Percentiles rank a stretch among this genome's conserved stretches.
phyloP scores from a whole-genome alignment of 129 eudicot genomes.

The Lactuca sativa region DNA sequence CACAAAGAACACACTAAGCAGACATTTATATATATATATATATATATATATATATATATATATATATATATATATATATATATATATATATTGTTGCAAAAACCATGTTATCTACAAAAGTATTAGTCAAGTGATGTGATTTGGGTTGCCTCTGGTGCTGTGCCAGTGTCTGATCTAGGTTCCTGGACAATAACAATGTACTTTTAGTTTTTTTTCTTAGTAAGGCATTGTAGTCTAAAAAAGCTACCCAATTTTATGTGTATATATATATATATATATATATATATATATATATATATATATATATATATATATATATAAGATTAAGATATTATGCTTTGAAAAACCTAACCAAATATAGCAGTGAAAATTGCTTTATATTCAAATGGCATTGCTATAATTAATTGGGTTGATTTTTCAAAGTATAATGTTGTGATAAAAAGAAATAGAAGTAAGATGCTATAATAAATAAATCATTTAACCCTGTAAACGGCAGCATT shows the following conservation, averaged over 20 bases:
- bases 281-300: no score
- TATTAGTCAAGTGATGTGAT: neutral
- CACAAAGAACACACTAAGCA: no score
- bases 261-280: no score
- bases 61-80: neutral
- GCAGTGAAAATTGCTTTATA: neutral
- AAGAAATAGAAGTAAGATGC: no score
- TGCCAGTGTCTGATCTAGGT: neutral
- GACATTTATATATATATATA: neutral
- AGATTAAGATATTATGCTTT: neutral
- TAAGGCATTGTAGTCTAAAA: neutral
- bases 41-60: neutral
- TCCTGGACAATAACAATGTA: slow-evolving; percentile 1
- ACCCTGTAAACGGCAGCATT: no score
- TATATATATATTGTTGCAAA: neutral
- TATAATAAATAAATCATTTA: no score
- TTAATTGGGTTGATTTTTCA: no score
- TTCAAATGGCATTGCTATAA: no score
- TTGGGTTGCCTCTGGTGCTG: neutral
- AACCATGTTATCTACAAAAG: neutral
- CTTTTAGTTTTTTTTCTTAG: neutral
- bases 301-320: no score
- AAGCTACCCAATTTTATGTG: neutral
- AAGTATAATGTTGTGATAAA: no score
- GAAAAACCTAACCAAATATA: no score